A percentile compares a stretch with the other conserved stretches of the same genome.
Evolutionary conservation across 2,329 filamentous ascomycete genomes (phyloP).

Genomic region (Alternaria arborescens): DNA sequence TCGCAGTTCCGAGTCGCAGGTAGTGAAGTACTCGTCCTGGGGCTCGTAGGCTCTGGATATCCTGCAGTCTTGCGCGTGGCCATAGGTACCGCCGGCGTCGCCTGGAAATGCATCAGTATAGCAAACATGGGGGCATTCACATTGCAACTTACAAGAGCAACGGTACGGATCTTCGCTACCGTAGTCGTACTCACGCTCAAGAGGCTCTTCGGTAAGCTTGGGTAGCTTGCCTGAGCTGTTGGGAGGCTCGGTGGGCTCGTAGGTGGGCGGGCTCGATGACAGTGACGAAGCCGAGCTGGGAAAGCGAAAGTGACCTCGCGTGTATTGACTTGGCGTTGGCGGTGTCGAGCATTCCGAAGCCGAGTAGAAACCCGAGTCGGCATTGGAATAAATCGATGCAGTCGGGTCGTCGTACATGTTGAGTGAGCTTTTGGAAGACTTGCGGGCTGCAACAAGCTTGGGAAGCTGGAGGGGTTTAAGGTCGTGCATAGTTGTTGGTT

Average conservation of each 20-base stretch:
- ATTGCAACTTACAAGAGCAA: slow-evolving; percentile 74
- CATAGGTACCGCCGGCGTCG: slow-evolving; percentile 64
- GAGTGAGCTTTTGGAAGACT: slow-evolving; percentile 46
- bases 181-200: slow-evolving; percentile 71
- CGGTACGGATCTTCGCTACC: slow-evolving; percentile 58
- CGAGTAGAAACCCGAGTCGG: slow-evolving; percentile 55
- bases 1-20: slow-evolving; percentile 65
- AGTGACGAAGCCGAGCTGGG: slow-evolving; percentile 83
- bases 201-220: slow-evolving; percentile 84
- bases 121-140: slow-evolving; percentile 15
- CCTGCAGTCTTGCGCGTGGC: slow-evolving; percentile 56
- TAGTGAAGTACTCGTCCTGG: slow-evolving; percentile 67
- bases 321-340: slow-evolving; percentile 74
- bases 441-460: slow-evolving; percentile 50
- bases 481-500: slow-evolving; percentile 45
- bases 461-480: slow-evolving; percentile 52
- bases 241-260: slow-evolving; percentile 65
- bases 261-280: slow-evolving; percentile 62
- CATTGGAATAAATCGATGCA: slow-evolving; percentile 44
- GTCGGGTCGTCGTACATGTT: slow-evolving; percentile 45
- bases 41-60: slow-evolving; percentile 70
- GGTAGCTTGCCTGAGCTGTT: slow-evolving; percentile 72
- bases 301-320: slow-evolving; percentile 68
- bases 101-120: slow-evolving; percentile 55
- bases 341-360: slow-evolving; percentile 75